These are phyloP conservation scores for Herpotrichia juniperi DNA, from an alignment of 2,329 filamentous ascomycete species.

Conservation along the genomic window DNA sequence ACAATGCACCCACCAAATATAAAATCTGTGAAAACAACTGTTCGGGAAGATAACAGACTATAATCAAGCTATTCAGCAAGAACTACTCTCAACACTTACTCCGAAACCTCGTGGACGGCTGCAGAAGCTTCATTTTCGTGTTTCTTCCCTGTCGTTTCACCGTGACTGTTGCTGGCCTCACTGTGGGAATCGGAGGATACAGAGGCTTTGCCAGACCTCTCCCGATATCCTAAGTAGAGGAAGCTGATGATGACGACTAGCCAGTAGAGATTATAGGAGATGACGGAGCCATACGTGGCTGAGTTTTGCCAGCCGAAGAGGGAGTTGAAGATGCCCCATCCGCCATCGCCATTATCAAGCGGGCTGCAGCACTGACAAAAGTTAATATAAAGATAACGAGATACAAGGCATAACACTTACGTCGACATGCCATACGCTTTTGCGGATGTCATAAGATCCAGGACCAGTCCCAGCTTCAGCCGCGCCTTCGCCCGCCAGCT, in stretches of 20 bases:
- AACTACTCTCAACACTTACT: background rate
- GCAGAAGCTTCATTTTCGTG: constrained; percentile 1
- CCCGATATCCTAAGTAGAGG: constrained; percentile 68
- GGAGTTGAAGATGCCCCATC: constrained; percentile 88
- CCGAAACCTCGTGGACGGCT: constrained; percentile 6
- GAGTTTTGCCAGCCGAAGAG: constrained; percentile 88
- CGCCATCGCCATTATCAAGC: constrained; percentile 71
- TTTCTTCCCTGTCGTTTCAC: background rate
- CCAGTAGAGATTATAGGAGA: constrained; percentile 91
- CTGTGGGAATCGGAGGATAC: background rate
- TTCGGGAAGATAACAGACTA: no score
- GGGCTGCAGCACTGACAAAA: constrained; percentile 74
- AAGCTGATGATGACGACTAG: constrained; percentile 71
- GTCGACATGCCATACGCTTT: constrained; percentile 84
- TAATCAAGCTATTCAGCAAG: no score
- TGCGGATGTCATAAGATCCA: constrained; percentile 78
- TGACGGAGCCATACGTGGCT: constrained; percentile 84
- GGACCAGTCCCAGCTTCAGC: constrained; percentile 69
- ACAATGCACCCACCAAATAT: no score
- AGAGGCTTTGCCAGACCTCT: constrained; percentile 56
- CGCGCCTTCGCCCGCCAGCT: constrained; percentile 66
- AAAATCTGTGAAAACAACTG: no score
- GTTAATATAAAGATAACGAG: background rate
- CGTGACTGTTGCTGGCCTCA: constrained; percentile 2
- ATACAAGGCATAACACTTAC: constrained; percentile 51